These are phyloP conservation scores for Meyerozyma sp. DNA, from an alignment of 1,139 yeast species.

Conservation along the genomic window DNA sequence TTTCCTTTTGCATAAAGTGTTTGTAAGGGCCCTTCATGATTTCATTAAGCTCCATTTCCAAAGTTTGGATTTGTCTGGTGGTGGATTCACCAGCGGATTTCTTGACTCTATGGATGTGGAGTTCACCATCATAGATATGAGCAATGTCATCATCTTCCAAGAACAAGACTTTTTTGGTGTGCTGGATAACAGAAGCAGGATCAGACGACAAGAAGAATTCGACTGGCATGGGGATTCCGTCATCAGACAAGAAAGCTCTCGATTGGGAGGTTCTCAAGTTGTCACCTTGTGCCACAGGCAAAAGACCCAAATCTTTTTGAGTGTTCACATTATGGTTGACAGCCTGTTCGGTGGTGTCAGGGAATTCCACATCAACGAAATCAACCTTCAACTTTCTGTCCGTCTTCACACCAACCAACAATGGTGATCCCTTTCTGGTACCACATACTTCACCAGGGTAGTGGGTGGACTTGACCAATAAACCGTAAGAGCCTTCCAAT, in stretches of 20 bases:
- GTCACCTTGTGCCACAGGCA: slow-evolving; percentile 40
- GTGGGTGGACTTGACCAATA: slow-evolving; percentile 84
- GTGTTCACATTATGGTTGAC: slow-evolving; percentile 18
- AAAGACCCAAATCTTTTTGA: slow-evolving; percentile 22
- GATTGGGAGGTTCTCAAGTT: slow-evolving; percentile 84
- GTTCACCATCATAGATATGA: slow-evolving; percentile 95
- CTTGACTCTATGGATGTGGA: slow-evolving; percentile 95
- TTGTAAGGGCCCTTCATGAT: slow-evolving; percentile 96
- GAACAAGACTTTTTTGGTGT: slow-evolving; percentile 93
- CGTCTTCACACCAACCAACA: slow-evolving; percentile 94
- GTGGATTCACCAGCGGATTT: slow-evolving; percentile 88
- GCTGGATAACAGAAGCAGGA: slow-evolving; percentile 96
- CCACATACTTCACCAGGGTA: slow-evolving; percentile 96
- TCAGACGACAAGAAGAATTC: slow-evolving; percentile 96
- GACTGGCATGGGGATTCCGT: slow-evolving; percentile 88
- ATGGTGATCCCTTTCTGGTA: slow-evolving; percentile 96
- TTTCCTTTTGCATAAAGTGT: slow-evolving; percentile 99
- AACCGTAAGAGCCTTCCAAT: slow-evolving; percentile 96
- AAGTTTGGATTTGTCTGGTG: slow-evolving; percentile 90
- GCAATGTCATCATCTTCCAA: slow-evolving; percentile 98
- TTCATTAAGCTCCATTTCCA: slow-evolving; percentile 95
- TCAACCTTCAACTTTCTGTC: slow-evolving; percentile 94
- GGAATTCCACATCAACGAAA: slow-evolving; percentile 97
- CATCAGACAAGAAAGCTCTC: slow-evolving; percentile 87
- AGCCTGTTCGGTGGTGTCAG: slow-evolving; percentile 41